Conservation (phyloP, 2,329 filamentous ascomycete species). For the Alternaria arbusti region DNA sequence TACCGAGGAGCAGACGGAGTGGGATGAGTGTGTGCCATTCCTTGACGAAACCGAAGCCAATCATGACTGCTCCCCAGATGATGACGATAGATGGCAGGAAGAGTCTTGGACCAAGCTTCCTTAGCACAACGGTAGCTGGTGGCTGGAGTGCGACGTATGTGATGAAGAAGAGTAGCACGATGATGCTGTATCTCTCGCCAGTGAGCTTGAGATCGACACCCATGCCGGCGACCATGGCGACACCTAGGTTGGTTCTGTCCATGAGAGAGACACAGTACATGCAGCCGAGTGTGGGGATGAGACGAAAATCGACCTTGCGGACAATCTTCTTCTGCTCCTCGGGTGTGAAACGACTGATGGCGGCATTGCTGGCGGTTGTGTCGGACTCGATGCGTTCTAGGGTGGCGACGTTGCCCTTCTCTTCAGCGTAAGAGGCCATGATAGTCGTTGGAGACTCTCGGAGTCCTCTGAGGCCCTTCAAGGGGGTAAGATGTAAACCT, state of each 20-base stretch:
- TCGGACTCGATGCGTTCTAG: constrained; percentile 26
- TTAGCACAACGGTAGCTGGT: constrained; percentile 30
- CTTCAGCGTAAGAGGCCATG: constrained; percentile 26
- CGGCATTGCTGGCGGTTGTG: constrained; percentile 18
- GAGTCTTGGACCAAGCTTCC: constrained; percentile 29
- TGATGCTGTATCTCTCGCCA: constrained; percentile 30
- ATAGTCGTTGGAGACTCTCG: background rate
- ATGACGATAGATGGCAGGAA: constrained; percentile 29
- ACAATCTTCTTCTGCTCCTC: constrained; percentile 33
- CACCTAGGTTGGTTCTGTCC: constrained; percentile 49
- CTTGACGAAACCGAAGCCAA: constrained; percentile 33
- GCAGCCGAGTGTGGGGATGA: constrained; percentile 49
- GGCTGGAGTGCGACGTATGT: constrained; percentile 33
- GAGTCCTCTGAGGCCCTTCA: background rate
- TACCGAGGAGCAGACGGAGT: constrained; percentile 30
- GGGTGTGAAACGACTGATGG: constrained; percentile 26
- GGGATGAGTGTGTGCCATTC: constrained; percentile 31
- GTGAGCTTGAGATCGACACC: constrained; percentile 36
- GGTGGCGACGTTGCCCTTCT: constrained; percentile 23
- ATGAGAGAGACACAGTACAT: constrained; percentile 50
- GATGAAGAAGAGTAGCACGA: constrained; percentile 34
- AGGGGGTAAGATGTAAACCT: background rate
- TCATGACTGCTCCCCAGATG: constrained; percentile 32
- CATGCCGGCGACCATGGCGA: constrained; percentile 44
- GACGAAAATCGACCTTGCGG: constrained; percentile 44